phyloP scores from a whole-genome alignment of 257 asterid genomes.

The Lithospermum erythrorhizon region DNA sequence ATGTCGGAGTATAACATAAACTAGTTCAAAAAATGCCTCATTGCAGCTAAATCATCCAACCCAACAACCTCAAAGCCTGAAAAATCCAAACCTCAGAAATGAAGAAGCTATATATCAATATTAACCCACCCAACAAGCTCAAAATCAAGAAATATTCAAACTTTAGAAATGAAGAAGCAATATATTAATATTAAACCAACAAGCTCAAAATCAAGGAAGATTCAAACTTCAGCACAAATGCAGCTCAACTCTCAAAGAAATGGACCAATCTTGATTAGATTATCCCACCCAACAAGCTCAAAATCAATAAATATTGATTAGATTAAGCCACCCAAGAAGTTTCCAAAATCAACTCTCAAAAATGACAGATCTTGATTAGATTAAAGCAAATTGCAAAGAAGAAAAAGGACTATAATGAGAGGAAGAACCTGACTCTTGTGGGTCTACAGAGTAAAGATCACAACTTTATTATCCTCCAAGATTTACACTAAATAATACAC shows the following conservation, averaged over 20 bases:
- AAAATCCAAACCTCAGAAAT: neutral
- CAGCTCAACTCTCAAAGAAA: no score
- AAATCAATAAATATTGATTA: no score
- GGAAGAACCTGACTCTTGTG: constrained; percentile 20
- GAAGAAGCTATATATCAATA: constrained; percentile 3
- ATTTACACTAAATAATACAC: constrained; percentile 11
- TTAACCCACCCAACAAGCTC: constrained; percentile 7
- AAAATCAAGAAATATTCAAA: constrained; percentile 12
- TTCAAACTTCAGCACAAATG: no score
- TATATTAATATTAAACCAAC: no score
- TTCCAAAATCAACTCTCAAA: no score
- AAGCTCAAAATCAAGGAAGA: no score
- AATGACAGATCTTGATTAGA: constrained; percentile 10
- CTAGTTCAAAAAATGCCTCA: neutral
- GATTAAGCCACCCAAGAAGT: no score
- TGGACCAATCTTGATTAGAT: no score
- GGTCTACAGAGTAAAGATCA: constrained; percentile 8
- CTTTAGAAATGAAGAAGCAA: no score
- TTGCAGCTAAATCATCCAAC: no score
- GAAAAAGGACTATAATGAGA: constrained; percentile 4
- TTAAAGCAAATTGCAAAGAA: neutral
- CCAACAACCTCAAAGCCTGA: neutral
- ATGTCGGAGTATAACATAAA: neutral
- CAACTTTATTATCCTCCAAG: constrained; percentile 10
- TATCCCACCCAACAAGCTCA: no score